Evolutionary conservation across 805 yeast species (phyloP).

Genomic region (Candida schatavii): DNA sequence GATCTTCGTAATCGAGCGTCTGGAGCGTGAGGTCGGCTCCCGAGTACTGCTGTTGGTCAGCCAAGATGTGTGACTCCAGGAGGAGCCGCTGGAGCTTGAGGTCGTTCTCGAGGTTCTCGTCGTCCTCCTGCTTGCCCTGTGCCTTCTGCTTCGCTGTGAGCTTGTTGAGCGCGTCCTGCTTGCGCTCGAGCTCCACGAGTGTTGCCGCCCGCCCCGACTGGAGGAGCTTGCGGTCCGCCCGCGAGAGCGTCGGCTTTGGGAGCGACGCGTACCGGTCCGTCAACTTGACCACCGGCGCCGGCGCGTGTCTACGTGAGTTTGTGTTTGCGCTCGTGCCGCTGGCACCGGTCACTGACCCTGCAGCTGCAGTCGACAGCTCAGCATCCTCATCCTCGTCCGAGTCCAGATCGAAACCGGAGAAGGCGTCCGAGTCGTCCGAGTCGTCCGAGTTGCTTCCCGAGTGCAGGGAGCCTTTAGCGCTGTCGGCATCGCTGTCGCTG

Average conservation of each 20-base stretch:
- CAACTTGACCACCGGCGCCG: constrained; percentile 40
- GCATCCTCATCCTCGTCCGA: constrained; percentile 11
- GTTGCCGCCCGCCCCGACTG: constrained; percentile 64
- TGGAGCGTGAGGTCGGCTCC: constrained; percentile 69
- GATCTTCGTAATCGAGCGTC: constrained; percentile 58
- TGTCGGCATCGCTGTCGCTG: constrained; percentile 13
- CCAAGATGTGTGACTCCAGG: constrained; percentile 66
- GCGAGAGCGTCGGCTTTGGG: constrained; percentile 28
- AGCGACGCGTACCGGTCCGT: constrained; percentile 30
- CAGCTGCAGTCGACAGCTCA: background rate
- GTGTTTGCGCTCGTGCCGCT: background rate
- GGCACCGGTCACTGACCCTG: background rate
- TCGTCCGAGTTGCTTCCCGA: constrained; percentile 15
- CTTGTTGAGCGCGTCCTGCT: constrained; percentile 21
- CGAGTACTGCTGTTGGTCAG: constrained; percentile 41
- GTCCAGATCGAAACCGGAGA: too few species aligned
- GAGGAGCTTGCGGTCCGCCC: constrained; percentile 50
- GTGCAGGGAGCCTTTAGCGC: too few species aligned
- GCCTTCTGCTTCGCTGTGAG: constrained; percentile 34
- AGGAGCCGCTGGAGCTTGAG: constrained; percentile 68
- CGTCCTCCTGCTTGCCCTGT: constrained; percentile 37
- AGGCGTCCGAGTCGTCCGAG: constrained; percentile 6
- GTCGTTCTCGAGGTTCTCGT: constrained; percentile 62
- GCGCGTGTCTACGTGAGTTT: background rate
- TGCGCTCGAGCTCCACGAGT: constrained; percentile 26